Evolutionary conservation across 106 monocot species (phyloP).

Genomic region (Phalaenopsis equestris): DNA sequence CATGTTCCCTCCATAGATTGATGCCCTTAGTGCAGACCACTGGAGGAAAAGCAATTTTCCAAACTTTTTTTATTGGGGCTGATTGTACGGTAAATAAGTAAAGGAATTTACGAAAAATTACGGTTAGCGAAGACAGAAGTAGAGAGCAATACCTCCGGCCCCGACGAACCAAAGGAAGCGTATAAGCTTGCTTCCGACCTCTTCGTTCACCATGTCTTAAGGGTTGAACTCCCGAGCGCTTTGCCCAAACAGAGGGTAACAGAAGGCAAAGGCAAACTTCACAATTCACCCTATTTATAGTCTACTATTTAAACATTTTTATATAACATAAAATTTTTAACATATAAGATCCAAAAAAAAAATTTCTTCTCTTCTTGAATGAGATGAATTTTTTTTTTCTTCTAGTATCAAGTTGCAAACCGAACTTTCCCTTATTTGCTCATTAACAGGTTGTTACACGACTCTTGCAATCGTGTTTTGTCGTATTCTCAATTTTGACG

Average conservation of each 20-base stretch:
- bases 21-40: slow-evolving; percentile 59
- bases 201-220: slow-evolving; percentile 25
- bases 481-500: no score
- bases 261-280: no score
- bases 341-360: no score
- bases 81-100: neutral
- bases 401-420: no score
- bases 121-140: neutral
- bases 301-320: no score
- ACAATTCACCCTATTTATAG: no score
- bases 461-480: no score
- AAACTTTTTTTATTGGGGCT: neutral
- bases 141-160: slow-evolving; percentile 32
- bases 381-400: no score
- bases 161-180: slow-evolving; percentile 60
- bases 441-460: no score
- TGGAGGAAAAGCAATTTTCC: slow-evolving; percentile 1
- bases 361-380: no score
- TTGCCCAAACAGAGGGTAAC: neutral
- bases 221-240: neutral
- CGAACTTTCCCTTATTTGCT: no score
- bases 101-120: neutral
- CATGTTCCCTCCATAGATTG: slow-evolving; percentile 51
- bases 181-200: slow-evolving; percentile 43
- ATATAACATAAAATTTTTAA: no score